A percentile compares a stretch with the other conserved stretches of the same genome.
Evolutionary conservation across 1,139 yeast species (phyloP).

Genomic region (Pichia cactophila): DNA sequence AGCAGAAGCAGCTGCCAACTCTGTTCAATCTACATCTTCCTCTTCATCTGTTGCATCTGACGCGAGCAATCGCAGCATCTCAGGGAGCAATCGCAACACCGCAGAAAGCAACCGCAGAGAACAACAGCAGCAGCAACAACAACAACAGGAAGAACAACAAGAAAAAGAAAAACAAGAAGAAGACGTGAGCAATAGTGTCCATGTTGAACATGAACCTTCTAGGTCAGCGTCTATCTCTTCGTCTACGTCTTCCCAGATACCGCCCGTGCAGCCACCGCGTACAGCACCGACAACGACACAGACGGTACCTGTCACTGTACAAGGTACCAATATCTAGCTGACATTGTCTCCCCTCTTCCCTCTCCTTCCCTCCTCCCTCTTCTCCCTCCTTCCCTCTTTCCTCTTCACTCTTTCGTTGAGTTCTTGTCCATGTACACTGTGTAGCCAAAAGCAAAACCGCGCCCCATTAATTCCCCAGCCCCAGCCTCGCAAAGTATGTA

Average conservation of each 20-base stretch:
- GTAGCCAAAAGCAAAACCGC: no score
- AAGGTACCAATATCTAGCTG: background rate
- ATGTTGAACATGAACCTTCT: background rate
- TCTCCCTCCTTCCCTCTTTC: background rate
- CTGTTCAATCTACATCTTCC: background rate
- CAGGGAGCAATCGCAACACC: slow-evolving; percentile 9
- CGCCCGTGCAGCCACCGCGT: background rate
- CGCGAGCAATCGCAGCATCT: slow-evolving; percentile 12
- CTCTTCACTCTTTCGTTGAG: no score
- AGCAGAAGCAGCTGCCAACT: slow-evolving; percentile 4
- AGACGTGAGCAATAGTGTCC: background rate
- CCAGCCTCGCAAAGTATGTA: no score
- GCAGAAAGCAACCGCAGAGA: slow-evolving; percentile 3
- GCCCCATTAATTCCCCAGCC: no score
- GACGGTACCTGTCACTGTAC: background rate
- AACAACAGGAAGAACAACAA: slow-evolving; percentile 12
- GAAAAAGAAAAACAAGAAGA: slow-evolving; percentile 5
- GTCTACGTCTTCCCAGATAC: background rate
- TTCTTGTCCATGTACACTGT: no score
- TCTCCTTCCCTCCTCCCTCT: background rate
- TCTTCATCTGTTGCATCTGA: background rate
- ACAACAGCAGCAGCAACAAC: slow-evolving; percentile 11
- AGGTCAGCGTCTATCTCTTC: background rate
- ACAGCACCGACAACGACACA: background rate
- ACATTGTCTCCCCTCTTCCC: background rate